phyloP scores from a whole-genome alignment of 2,329 filamentous ascomycete genomes.

The Kalmusia sp. region DNA sequence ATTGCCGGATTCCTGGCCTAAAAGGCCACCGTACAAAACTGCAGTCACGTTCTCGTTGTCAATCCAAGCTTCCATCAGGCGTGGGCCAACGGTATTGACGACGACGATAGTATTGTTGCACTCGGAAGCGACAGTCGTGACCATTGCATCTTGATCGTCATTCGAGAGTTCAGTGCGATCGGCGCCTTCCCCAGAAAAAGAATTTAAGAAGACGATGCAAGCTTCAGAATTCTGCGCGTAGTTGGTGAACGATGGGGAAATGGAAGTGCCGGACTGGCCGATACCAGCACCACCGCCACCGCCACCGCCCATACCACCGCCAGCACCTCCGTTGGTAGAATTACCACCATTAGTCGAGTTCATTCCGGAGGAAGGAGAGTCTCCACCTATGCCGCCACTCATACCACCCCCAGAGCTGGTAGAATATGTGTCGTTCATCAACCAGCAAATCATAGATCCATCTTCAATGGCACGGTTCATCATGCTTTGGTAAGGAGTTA shows the following conservation, averaged over 20 bases:
- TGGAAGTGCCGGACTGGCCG: slow-evolving; percentile 20
- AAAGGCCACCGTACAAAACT: slow-evolving; percentile 49
- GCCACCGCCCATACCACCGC: background rate
- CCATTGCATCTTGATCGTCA: slow-evolving; percentile 57
- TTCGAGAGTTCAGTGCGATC: slow-evolving; percentile 53
- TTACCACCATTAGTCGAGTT: slow-evolving; percentile 8
- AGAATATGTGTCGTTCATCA: background rate
- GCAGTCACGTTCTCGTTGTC: slow-evolving; percentile 46
- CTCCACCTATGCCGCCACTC: background rate
- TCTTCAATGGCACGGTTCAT: background rate
- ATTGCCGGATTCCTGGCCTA: slow-evolving; percentile 53
- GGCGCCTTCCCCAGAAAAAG: slow-evolving; percentile 58
- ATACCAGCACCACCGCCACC: background rate
- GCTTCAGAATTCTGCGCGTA: slow-evolving; percentile 35
- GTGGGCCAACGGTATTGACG: slow-evolving; percentile 45
- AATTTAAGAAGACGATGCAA: slow-evolving; percentile 57
- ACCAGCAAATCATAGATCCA: background rate
- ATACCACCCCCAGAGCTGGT: background rate
- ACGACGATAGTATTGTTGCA: slow-evolving; percentile 49
- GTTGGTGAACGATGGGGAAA: background rate
- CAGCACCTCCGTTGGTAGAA: background rate
- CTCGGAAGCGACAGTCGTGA: slow-evolving; percentile 44
- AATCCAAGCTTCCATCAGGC: slow-evolving; percentile 45
- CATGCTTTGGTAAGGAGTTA: background rate
- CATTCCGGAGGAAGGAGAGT: slow-evolving; percentile 25